These are phyloP conservation scores for Phlebiopsis flavidoalba DNA, from an alignment of 768 basidiomycete species.

Conservation along the genomic window DNA sequence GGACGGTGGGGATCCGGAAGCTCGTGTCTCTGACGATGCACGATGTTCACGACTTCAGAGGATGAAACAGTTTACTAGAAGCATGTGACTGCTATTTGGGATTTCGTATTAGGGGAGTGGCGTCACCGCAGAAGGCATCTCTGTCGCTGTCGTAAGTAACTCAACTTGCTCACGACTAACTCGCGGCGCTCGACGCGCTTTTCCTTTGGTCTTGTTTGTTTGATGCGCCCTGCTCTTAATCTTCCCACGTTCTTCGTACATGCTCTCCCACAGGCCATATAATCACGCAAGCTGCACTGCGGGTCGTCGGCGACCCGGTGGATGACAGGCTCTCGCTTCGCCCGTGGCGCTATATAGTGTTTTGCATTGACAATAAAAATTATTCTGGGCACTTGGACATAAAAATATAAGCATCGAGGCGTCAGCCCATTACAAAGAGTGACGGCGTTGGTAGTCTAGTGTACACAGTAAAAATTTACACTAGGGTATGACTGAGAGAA, in stretches of 20 bases:
- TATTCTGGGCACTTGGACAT: too few relatives aligned
- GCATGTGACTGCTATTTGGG: background rate
- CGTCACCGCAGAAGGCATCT: background rate
- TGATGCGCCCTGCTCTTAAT: background rate
- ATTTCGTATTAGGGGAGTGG: background rate
- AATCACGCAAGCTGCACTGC: too few relatives aligned
- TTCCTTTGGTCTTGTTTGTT: background rate
- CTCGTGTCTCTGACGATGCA: too few relatives aligned
- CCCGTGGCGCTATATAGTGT: too few relatives aligned
- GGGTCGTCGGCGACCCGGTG: too few relatives aligned
- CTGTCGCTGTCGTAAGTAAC: background rate
- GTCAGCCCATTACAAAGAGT: background rate
- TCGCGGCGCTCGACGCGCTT: background rate
- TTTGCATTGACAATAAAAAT: too few relatives aligned
- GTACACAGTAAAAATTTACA: background rate
- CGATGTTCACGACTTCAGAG: background rate
- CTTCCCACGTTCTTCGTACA: background rate
- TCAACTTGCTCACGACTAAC: background rate
- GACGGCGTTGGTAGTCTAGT: background rate
- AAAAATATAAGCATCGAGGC: too few relatives aligned
- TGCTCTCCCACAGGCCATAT: too few relatives aligned
- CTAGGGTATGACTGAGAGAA: background rate
- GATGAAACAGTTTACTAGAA: background rate
- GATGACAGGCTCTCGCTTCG: too few relatives aligned
- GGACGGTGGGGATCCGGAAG: background rate